Conservation (phyloP, 345 rosid species). For the Aurinia saxatilis region DNA sequence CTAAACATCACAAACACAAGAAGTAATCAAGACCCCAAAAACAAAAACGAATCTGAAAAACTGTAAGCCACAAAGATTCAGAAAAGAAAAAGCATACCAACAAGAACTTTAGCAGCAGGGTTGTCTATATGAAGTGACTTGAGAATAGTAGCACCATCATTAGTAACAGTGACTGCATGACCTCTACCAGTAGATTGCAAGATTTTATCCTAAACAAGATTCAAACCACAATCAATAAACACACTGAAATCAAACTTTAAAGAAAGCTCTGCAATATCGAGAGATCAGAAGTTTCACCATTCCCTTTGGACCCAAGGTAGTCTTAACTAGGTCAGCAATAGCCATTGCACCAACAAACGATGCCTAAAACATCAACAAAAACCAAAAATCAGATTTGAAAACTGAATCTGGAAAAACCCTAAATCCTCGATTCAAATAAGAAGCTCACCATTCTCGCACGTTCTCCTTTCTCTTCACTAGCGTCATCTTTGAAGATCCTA, state of each 20-base stretch:
- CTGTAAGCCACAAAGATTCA: not conserved
- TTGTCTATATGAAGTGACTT: conserved; percentile 94
- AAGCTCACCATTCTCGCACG: conserved; percentile 89
- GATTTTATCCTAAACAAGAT: conserved; percentile 67
- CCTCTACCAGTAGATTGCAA: conserved; percentile 95
- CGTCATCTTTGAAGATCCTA: conserved; percentile 78
- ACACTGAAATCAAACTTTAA: not conserved
- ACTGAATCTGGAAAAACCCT: conserved; percentile 25
- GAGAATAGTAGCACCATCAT: conserved; percentile 96
- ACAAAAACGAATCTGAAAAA: not conserved
- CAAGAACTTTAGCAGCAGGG: conserved; percentile 94
- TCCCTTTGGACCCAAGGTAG: conserved; percentile 96
- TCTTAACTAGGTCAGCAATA: conserved; percentile 80
- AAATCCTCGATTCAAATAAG: not conserved
- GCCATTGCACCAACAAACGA: conserved; percentile 97
- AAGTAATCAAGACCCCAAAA: not conserved
- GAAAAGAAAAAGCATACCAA: conserved; percentile 52
- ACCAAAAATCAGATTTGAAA: conserved; percentile 1
- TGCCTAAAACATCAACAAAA: conserved; percentile 38
- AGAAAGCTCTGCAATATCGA: not conserved
- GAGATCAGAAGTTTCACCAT: conserved; percentile 51
- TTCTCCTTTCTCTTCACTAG: conserved; percentile 92
- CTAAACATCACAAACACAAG: conserved; percentile 26
- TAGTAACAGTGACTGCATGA: conserved; percentile 71
- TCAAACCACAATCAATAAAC: conserved; percentile 10